Evolutionary conservation across 495 filamentous ascomycete species (phyloP), one percentile per base, ranked within the genome.

Genomic region (Parathielavia appendiculata): DNA sequence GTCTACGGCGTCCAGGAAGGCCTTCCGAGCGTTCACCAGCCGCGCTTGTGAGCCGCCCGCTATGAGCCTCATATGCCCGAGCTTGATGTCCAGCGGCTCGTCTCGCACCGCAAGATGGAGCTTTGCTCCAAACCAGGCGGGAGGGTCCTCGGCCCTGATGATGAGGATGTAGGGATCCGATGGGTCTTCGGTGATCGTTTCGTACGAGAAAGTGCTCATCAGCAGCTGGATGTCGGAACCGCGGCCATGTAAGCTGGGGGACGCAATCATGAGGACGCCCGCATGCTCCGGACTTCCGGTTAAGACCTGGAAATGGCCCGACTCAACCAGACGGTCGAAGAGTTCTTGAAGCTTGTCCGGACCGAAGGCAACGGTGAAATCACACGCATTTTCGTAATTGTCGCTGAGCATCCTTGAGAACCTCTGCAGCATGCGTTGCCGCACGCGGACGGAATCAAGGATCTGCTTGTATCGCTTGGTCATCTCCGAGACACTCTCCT

Each of bases 391-490:
- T 69, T 98, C 93, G 61, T 97, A 98, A 38, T 92, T 81, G 63
- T 96, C 87, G 58, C 88, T 90, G 39, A 98, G 76, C 66, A 95
- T 87, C 62, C 90, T 81, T 8, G 89, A 91, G 69, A 96, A 96
- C 34, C 81, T 75, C 61, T 83, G 79, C 48, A 84, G 66, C 78
- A 81, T 97, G 63, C 95, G 80, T 69, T 98, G 95, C 22, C 93
- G 84, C 54, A 97, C 92, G 46, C 93, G 89, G 13, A 96, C 95
- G 2, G 93, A 97, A 71, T 98, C 93, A 8, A 98, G 72, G 58
- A 89, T 88, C 62, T 90, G 88, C 74, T 95, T 97, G 77, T 96
- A 97, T 23, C 93, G 83, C 75, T 91, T 97, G 64, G 92, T 93
- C 84, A 97, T 95, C 54, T 97, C 93, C 11, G 81, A 74, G 20